Evolutionary conservation across 306 rosid genomes (phyloP), one percentile per base, ranked within the genome.

Genomic region (Prinsepia uniflora): DNA sequence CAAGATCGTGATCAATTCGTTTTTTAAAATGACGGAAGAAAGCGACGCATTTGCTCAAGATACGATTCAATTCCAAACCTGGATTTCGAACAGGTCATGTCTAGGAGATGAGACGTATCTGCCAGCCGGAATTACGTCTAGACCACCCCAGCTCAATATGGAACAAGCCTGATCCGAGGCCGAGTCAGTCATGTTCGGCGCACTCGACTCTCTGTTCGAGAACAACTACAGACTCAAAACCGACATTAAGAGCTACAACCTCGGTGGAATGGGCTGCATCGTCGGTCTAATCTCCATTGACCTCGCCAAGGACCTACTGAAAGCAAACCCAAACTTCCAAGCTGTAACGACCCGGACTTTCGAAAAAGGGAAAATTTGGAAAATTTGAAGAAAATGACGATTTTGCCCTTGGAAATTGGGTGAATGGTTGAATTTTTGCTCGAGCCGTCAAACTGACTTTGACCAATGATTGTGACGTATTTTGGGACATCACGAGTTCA

Each of bases 221-320:
- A 86, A 91, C n/a, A 83, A 91, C 99, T 5, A 91, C 88, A 87
- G 87, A 77, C 89, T 94, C 7, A 78, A 96, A 41, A 83, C 89
- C 19, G 84, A 94, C 72, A 79, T 94, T 1, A 89, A 83, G 15
- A 81, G 90, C 83, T 94, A 71, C 85, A 94, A 89, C 53, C 96
- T 94, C 0, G 91, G 98, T 0, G 97, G 98, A 0, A 90, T 94
- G 98, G 98, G 98, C 1, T 94, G 98, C 65, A 88, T 94, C 65
- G 98, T 97, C 0, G 94, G 98, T 1, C 45, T 89, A 0, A 94
- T 90, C 55, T 87, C 98, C 19, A 71, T 94, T 15, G 92, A 89
- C 59, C 79, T 94, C 0, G 96, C 97, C 0, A 90, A 82, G n/a
- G 92, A 89, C 36, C 86, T 90, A 22, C 72, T 94, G 0, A 75